Conservation (phyloP, 176 grass and related monocot species). For the Poa annua region DNA sequence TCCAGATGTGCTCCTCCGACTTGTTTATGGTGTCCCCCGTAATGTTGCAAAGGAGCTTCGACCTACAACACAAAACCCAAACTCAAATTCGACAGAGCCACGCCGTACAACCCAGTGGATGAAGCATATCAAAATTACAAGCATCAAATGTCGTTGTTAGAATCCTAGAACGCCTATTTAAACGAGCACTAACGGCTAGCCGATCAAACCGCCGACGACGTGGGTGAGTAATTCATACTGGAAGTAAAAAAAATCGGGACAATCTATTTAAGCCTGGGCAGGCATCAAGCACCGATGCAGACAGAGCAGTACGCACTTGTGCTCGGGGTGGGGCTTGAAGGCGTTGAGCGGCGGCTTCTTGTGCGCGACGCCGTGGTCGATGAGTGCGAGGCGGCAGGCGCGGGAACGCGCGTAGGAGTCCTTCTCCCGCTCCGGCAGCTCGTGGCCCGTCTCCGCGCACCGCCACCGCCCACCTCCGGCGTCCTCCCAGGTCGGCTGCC, state of each 20-base stretch:
- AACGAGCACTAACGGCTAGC: not conserved
- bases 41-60: constrained; percentile 80
- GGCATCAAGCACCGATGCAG: not conserved
- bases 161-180: constrained; percentile 14
- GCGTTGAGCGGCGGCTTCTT: constrained; percentile 80
- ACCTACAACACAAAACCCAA: constrained; percentile 44
- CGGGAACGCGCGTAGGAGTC: constrained; percentile 65
- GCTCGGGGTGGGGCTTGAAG: constrained; percentile 77
- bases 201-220: not conserved
- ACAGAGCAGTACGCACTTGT: constrained; percentile 54
- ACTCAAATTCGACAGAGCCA: too few relatives aligned
- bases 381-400: constrained; percentile 80
- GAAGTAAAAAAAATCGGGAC: constrained; percentile 22
- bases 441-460: constrained; percentile 85
- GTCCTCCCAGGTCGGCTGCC: constrained; percentile 74
- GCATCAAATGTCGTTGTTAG: not conserved
- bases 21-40: constrained; percentile 82
- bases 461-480: constrained; percentile 66
- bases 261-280: not conserved
- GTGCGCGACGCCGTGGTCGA: constrained; percentile 63
- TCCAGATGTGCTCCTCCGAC: constrained; percentile 93
- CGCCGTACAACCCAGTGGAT: too few relatives aligned
- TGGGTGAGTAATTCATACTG: not conserved
- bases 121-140: not conserved
- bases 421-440: constrained; percentile 83